Base-by-base conservation (phyloP, 2,329 filamentous ascomycete species). In the Tolypocladium cylindrosporum region DNA sequence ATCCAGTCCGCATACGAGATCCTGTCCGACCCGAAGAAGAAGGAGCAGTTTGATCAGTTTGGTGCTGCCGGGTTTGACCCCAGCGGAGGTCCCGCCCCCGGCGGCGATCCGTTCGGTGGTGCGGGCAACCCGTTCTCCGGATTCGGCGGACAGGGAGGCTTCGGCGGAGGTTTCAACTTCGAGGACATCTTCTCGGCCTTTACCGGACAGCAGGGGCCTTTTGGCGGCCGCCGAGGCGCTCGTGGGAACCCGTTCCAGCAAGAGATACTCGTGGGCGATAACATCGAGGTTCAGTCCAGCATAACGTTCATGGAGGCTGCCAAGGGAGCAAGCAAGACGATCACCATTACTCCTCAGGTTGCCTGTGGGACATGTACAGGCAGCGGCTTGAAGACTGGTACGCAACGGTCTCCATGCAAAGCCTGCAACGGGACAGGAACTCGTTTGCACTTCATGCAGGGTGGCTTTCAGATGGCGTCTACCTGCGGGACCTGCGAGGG, bases 291-390 rank as follows among this genome's bases (percentile, higher is more conserved):
- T 31, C 91, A 96, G 73, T 86, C 90, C 55, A 94, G 84, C 70
- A 93, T 99, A 65, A 91, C 89, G 0, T 99, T 99, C 73, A 89
- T 94, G 85, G 94, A 99, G 69, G 91, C 94, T 8, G 94, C 94
- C 11, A 96, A 95, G 74, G 94, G 94, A 41, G 87, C 88, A 9
- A 86, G 79, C 68, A 95, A 96, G 75, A 88, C 91, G n/a, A 90
- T 99, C 59, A 84, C 81, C 63, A 89, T 97, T 64, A 90, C 88
- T 10, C 93, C 94, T 1, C 75, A 95, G 65, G 85, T 88, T 24
- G 79, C 88, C 60, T 99, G 94, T 69, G 84, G 85, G 63, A 91
- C 90, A 14, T 99, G 94, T 69, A 78, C 80, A 14, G 94, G 94
- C 55, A 90, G 81, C 64, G 94, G 94, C 0, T 67, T 97, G 72